A percentile compares a stretch with the other conserved stretches of the same genome.
These are phyloP conservation scores for Venturia nashicola DNA, from an alignment of 2,329 filamentous ascomycete species.

Conservation along the genomic window DNA sequence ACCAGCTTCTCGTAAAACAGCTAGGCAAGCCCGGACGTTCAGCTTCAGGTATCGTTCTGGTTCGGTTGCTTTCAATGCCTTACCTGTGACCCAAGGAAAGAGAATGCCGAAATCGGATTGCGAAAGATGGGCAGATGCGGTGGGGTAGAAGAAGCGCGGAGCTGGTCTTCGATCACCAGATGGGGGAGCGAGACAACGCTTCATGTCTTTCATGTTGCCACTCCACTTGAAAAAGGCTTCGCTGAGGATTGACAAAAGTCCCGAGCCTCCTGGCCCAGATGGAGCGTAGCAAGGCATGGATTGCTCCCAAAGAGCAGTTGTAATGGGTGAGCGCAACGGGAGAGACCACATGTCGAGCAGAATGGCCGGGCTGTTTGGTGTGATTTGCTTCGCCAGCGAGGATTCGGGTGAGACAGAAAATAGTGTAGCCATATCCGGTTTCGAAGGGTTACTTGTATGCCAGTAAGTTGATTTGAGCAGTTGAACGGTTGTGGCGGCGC, in stretches of 20 bases:
- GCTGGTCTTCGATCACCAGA: slow-evolving; percentile 14
- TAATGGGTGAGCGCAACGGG: slow-evolving; percentile 53
- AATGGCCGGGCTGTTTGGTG: slow-evolving; percentile 50
- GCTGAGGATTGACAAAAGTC: slow-evolving; percentile 59
- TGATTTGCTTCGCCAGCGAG: slow-evolving; percentile 52
- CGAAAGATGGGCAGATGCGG: slow-evolving; percentile 63
- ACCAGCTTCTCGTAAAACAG: slow-evolving; percentile 45
- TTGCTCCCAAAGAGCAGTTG: slow-evolving; percentile 54
- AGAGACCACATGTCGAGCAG: slow-evolving; percentile 75
- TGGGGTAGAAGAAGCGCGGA: slow-evolving; percentile 64
- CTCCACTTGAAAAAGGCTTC: slow-evolving; percentile 71
- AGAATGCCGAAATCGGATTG: slow-evolving; percentile 76
- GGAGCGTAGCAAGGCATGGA: slow-evolving; percentile 54
- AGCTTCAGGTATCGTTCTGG: slow-evolving; percentile 71
- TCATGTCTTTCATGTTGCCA: slow-evolving; percentile 57
- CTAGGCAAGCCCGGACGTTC: slow-evolving; percentile 69
- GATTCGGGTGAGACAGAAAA: slow-evolving; percentile 47
- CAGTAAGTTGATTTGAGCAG: slow-evolving; percentile 64
- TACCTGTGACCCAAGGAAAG: slow-evolving; percentile 54
- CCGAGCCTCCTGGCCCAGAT: slow-evolving; percentile 36
- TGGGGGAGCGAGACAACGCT: slow-evolving; percentile 39
- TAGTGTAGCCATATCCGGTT: slow-evolving; percentile 34
- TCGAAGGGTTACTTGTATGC: not conserved
- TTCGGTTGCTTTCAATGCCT: slow-evolving; percentile 44
- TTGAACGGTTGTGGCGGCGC: slow-evolving; percentile 61